phyloP scores from a whole-genome alignment of 2,329 filamentous ascomycete species.

The Colletotrichum somersetense region DNA sequence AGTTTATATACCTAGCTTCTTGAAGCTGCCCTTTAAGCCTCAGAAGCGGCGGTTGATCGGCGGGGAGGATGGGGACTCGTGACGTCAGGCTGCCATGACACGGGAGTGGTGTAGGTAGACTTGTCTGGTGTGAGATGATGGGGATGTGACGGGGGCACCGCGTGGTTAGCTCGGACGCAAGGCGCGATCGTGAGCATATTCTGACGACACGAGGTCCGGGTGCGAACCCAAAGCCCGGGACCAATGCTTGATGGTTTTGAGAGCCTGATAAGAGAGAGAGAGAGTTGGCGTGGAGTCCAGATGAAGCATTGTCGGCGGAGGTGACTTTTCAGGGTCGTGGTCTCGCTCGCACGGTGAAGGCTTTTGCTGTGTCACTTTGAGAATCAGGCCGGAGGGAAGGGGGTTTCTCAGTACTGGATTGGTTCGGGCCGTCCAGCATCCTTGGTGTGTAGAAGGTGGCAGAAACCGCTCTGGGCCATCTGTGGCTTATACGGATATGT shows the following conservation, averaged over 20 bases:
- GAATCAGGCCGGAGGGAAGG: slow-evolving; percentile 8
- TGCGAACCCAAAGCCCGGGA: not conserved
- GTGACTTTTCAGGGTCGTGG: slow-evolving; percentile 8
- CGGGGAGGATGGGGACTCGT: slow-evolving; percentile 10
- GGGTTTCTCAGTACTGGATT: not conserved
- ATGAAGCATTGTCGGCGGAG: not conserved
- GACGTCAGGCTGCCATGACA: slow-evolving; percentile 39
- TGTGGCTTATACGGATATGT: not conserved
- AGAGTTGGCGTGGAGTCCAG: not conserved
- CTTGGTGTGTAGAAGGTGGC: not conserved
- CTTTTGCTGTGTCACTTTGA: slow-evolving; percentile 21
- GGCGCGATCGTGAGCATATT: not conserved
- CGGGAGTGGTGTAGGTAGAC: slow-evolving; percentile 10
- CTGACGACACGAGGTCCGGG: not conserved
- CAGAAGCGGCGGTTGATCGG: not conserved
- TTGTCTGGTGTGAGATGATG: not conserved
- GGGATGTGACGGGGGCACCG: not conserved
- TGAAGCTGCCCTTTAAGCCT: not conserved
- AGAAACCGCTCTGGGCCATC: not conserved
- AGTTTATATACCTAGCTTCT: slow-evolving; percentile 22
- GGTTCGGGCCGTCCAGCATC: not conserved
- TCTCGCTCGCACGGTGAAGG: slow-evolving; percentile 12
- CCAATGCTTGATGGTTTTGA: not conserved
- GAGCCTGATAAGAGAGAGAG: too few species aligned
- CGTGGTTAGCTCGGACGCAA: slow-evolving; percentile 15